A percentile compares a stretch with the other conserved stretches of the same genome.
Conservation (phyloP, 768 basidiomycete genomes). For the Phylloporus sp. region DNA sequence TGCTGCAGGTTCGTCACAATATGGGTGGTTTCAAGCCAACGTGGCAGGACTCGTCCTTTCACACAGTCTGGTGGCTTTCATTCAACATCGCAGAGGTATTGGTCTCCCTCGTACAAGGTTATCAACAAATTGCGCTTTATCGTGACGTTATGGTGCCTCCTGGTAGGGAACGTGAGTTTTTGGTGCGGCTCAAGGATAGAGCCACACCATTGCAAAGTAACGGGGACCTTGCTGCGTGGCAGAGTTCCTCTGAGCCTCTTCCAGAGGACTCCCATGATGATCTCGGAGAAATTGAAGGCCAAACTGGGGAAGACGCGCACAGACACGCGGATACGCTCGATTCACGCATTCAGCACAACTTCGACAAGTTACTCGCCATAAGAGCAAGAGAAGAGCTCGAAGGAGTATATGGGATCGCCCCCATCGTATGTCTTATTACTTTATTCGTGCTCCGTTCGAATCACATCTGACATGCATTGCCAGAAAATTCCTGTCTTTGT, state of each 20-base stretch:
- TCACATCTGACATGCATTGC: slow-evolving; percentile 3
- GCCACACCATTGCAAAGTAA: slow-evolving; percentile 7
- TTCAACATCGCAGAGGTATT: slow-evolving; percentile 65
- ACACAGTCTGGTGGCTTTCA: slow-evolving; percentile 72
- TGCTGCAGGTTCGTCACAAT: slow-evolving; percentile 49
- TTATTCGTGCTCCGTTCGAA: background rate
- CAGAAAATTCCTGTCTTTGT: slow-evolving; percentile 79
- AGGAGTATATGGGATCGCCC: slow-evolving; percentile 73
- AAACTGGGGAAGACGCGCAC: background rate
- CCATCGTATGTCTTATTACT: slow-evolving; percentile 62
- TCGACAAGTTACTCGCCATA: slow-evolving; percentile 60
- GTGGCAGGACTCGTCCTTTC: slow-evolving; percentile 56
- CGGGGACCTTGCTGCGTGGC: slow-evolving; percentile 10
- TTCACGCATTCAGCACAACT: slow-evolving; percentile 56
- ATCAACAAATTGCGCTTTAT: slow-evolving; percentile 63
- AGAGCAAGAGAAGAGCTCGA: slow-evolving; percentile 74
- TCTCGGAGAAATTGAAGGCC: slow-evolving; percentile 21
- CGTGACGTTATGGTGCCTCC: slow-evolving; percentile 59
- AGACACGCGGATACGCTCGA: slow-evolving; percentile 18
- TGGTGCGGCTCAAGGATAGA: slow-evolving; percentile 27
- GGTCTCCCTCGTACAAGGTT: slow-evolving; percentile 67
- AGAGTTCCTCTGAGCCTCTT: slow-evolving; percentile 4
- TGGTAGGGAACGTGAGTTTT: slow-evolving; percentile 38
- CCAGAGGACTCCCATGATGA: slow-evolving; percentile 12
- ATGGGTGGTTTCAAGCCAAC: slow-evolving; percentile 42